Evolutionary conservation across 179 eudicot species (phyloP).

Genomic region (Camellia oleifera): DNA sequence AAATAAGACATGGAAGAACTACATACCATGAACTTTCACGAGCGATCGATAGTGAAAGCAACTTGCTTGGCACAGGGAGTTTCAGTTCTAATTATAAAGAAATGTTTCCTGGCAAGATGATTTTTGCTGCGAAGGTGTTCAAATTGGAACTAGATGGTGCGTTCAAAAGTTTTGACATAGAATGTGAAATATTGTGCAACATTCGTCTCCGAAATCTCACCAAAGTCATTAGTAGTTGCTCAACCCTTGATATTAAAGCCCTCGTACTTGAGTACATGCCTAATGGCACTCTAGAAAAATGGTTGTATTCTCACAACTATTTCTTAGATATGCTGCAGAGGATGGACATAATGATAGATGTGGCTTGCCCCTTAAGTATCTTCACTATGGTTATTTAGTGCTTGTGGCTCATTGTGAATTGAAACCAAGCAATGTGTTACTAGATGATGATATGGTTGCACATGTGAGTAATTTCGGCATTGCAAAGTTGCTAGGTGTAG

Average conservation of each 20-base stretch:
- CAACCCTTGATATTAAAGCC: constrained; percentile 3
- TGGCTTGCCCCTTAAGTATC: constrained; percentile 14
- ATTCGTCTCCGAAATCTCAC: constrained; percentile 7
- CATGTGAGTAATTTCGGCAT: constrained; percentile 16
- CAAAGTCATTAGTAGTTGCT: constrained; percentile 7
- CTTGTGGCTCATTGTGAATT: constrained; percentile 16
- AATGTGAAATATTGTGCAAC: neutral
- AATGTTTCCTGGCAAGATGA: neutral
- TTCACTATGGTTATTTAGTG: constrained; percentile 10
- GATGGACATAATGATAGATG: constrained; percentile 14
- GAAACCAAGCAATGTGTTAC: constrained; percentile 20
- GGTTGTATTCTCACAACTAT: constrained; percentile 6
- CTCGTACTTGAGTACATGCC: constrained; percentile 7
- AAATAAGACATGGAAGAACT: neutral
- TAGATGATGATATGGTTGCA: constrained; percentile 19
- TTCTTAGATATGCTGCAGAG: neutral
- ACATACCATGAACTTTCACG: neutral
- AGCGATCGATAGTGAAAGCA: neutral
- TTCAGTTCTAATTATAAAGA: neutral
- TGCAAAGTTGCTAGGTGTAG: neutral
- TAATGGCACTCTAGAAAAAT: constrained; percentile 6
- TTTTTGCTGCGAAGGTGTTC: neutral
- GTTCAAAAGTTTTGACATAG: constrained; percentile 1
- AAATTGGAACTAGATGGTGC: neutral
- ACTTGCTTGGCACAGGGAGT: neutral